phyloP scores from a whole-genome alignment of 768 basidiomycete genomes.

The Psilocybe cyanescens region DNA sequence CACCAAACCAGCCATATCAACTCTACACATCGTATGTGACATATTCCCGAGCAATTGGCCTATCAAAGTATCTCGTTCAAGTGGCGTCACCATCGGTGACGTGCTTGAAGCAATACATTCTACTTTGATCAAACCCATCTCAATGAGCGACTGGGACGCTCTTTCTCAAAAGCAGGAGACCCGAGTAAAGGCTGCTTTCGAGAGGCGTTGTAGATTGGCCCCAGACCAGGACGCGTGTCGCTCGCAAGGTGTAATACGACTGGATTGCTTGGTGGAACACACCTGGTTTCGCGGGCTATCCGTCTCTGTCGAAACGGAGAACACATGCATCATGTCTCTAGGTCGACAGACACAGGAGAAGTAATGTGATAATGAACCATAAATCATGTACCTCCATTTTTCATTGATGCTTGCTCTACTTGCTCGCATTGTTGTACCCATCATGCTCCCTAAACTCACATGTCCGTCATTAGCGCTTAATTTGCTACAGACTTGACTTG shows the following conservation, averaged over 20 bases:
- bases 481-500: too few species aligned
- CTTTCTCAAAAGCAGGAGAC: conserved; percentile 44
- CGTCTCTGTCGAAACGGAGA: conserved; percentile 35
- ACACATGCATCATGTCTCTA: conserved; percentile 52
- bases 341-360: conserved; percentile 28
- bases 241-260: conserved; percentile 45
- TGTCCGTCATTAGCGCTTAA: too few species aligned
- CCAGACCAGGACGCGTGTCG: conserved; percentile 36
- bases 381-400: background rate
- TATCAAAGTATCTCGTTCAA: conserved; percentile 41
- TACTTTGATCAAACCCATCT: conserved; percentile 40
- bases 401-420: too few species aligned
- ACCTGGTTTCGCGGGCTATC: conserved; percentile 58
- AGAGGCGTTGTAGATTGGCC: conserved; percentile 48
- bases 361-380: background rate
- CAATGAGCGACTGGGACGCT: conserved; percentile 44
- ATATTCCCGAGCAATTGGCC: conserved; percentile 47
- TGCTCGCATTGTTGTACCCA: too few species aligned
- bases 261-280: conserved; percentile 53
- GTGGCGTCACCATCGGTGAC: conserved; percentile 53
- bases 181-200: conserved; percentile 44
- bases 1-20: conserved; percentile 42
- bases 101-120: conserved; percentile 49
- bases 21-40: conserved; percentile 48
- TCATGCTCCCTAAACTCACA: background rate